Evolutionary conservation across 176 grass and related monocot species (phyloP).

Genomic region (Oryza glaberrima): DNA sequence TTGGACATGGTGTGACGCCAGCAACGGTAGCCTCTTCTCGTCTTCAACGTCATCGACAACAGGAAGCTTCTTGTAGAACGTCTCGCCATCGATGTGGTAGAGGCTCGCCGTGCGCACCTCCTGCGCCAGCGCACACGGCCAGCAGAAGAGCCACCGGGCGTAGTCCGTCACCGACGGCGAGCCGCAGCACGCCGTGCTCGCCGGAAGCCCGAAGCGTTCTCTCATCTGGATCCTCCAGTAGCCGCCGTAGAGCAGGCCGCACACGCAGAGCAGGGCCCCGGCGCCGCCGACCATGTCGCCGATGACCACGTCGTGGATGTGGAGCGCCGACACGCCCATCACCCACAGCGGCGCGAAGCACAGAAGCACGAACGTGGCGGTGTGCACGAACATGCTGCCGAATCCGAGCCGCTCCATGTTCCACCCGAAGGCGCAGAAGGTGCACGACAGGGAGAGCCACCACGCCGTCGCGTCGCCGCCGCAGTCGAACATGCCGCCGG

Average conservation of each 20-base stretch:
- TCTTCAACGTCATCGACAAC: not conserved
- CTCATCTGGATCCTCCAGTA: conserved; percentile 87
- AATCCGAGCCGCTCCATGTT: conserved; percentile 76
- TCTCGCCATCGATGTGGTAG: conserved; percentile 60
- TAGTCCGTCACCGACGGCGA: conserved; percentile 66
- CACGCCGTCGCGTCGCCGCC: not conserved
- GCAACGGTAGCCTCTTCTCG: not conserved
- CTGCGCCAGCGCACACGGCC: conserved; percentile 74
- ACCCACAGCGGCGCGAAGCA: conserved; percentile 79
- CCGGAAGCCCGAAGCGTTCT: conserved; percentile 49
- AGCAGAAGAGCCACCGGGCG: conserved; percentile 77
- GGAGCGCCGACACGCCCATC: conserved; percentile 69
- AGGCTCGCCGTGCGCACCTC: conserved; percentile 74
- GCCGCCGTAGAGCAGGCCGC: conserved; percentile 72
- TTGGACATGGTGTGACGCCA: not conserved
- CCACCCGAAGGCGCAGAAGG: conserved; percentile 81
- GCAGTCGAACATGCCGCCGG: conserved; percentile 61
- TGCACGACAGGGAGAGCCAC: conserved; percentile 63
- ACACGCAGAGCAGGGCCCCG: conserved; percentile 57
- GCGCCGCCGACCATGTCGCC: conserved; percentile 52
- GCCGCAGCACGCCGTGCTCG: conserved; percentile 39
- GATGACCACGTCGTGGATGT: conserved; percentile 49
- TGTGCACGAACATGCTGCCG: conserved; percentile 73
- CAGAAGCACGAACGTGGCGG: conserved; percentile 61
- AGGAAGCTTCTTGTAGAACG: conserved; percentile 40